A percentile compares a stretch with the other conserved stretches of the same genome.
phyloP scores from a whole-genome alignment of 306 rosid genomes.

The Psophocarpus tetragonolobus region DNA sequence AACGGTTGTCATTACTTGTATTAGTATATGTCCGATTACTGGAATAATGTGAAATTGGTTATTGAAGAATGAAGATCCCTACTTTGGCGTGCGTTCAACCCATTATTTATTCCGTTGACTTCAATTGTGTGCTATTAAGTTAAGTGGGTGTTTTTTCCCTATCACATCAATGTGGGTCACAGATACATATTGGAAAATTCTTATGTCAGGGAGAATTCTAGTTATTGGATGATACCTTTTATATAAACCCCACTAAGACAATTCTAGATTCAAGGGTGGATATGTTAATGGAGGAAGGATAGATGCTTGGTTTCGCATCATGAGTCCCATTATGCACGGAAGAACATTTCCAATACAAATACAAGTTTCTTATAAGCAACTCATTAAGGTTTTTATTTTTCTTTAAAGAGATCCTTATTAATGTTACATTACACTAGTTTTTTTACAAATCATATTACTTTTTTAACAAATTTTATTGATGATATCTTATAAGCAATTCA shows the following conservation, averaged over 20 bases:
- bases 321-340: no score
- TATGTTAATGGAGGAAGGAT: background rate
- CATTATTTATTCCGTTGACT: constrained; percentile 17
- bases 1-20: constrained; percentile 57
- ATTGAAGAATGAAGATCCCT: background rate
- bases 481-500: no score
- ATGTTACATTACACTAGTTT: no score
- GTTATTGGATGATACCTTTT: background rate
- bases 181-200: background rate
- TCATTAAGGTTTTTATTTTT: no score
- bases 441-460: no score
- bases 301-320: no score
- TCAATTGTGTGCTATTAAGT: background rate
- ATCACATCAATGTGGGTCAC: background rate
- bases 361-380: no score
- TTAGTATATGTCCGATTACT: constrained; percentile 46
- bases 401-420: no score
- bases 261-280: background rate
- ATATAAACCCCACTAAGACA: background rate
- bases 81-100: constrained; percentile 22
- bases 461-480: no score
- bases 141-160: background rate
- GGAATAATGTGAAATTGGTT: constrained; percentile 60
- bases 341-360: no score
- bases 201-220: background rate